Percentiles rank a stretch among this genome's conserved stretches.
phyloP scores from a whole-genome alignment of 257 asterid species.

The Fraxinus excelsior region DNA sequence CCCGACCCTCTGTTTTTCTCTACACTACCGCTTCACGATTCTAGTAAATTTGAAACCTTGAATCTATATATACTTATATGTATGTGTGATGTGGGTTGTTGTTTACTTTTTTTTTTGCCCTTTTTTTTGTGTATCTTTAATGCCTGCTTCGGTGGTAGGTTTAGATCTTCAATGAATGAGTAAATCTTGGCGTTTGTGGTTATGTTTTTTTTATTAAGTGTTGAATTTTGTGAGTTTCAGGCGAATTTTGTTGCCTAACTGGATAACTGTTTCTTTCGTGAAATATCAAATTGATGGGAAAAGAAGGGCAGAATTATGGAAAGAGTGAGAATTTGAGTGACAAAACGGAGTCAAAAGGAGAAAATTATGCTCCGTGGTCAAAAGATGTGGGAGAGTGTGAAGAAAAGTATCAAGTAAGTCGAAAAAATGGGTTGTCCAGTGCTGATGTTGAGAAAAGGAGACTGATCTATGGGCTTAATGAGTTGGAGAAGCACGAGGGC shows the following conservation, averaged over 20 bases:
- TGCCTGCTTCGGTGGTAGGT: neutral
- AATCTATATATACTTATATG: conserved; percentile 3
- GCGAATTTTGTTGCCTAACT: conserved; percentile 12
- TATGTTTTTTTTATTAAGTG: neutral
- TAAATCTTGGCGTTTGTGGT: conserved; percentile 13
- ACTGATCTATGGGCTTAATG: conserved; percentile 81
- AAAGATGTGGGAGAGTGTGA: conserved; percentile 82
- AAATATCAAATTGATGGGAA: conserved; percentile 62
- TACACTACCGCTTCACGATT: neutral
- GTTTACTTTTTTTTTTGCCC: neutral
- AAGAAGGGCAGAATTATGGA: conserved; percentile 75
- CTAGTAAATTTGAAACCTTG: neutral
- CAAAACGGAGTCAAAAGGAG: conserved; percentile 32
- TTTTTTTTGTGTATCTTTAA: neutral
- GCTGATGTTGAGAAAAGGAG: conserved; percentile 72
- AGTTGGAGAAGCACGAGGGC: conserved; percentile 96
- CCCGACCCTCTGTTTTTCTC: too few species aligned
- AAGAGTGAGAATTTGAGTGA: conserved; percentile 43
- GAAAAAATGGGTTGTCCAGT: conserved; percentile 58
- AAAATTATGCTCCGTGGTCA: conserved; percentile 67
- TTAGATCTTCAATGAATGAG: conserved; percentile 27
- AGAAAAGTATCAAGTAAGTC: conserved; percentile 59
- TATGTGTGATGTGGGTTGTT: conserved; percentile 16
- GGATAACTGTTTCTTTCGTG: conserved; percentile 3
- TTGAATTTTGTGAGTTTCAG: conserved; percentile 31